Evolutionary conservation across 2,329 filamentous ascomycete species (phyloP), one percentile per base, ranked within the genome.

Genomic region (Colletotrichum endophyticum): DNA sequence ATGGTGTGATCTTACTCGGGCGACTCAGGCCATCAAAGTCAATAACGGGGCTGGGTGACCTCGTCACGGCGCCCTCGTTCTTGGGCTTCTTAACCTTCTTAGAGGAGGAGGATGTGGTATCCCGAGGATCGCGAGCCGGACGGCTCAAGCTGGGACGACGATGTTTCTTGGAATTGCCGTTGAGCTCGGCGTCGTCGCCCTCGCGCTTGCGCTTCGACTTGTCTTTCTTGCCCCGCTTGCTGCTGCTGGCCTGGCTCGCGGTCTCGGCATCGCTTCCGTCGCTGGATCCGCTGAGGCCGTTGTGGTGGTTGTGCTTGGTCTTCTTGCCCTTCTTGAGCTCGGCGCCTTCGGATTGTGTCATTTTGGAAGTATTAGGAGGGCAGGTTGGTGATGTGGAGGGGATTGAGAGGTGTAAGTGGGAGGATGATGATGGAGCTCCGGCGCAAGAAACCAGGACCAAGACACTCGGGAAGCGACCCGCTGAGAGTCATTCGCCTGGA

Each of bases 11-110:
- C 63, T 67, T 84, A 90, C 90, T 91, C 7, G 91, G 91, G 70
- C 91, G 86, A 81, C 90, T 92, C 68, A 93, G 86, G 4, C 91
- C 91, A 81, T 92, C 91, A 78, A 90, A 91, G 81, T 92, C 91
- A 78, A 93, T 91, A 53, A 92, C 85, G 16, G 91, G 91, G 75
- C 87, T 91, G 15, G 75, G 75, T 8, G 75, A 75, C 71, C 68
- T 80, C 27, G 84, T 84, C 77, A 77, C 77, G 57, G 57, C 79
- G 57, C 77, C 82, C 78, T 82, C 83, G 30, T 59, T 12, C 78
- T 81, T 82, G 67, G 74, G 77, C 78, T 71, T 71, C 25, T 70
- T 75, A 82, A 86, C 86, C 81, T 85, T 86, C 76, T 81, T 83
- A 34, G 81, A 78, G 76, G 81, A 82, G 34, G 81, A 78, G 5